phyloP scores from a whole-genome alignment of 306 rosid genomes.

The Dryas alaskensis region DNA sequence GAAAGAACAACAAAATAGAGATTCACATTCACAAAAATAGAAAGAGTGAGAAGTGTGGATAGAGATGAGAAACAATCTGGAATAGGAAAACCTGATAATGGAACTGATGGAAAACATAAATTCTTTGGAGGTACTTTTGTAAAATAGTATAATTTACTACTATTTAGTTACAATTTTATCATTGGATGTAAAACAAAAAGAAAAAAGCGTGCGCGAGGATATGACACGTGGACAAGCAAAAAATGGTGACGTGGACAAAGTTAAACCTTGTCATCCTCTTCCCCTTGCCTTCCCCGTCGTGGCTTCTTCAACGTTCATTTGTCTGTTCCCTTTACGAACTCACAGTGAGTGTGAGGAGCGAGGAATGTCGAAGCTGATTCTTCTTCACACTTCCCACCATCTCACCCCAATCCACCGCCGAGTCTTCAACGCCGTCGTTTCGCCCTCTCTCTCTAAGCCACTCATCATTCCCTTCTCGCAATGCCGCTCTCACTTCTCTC shows the following conservation, averaged over 20 bases:
- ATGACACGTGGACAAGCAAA: conserved; percentile 12
- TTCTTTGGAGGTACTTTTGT: too few relatives aligned
- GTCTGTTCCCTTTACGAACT: not conserved
- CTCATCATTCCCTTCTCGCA: conserved; percentile 13
- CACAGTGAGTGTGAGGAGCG: not conserved
- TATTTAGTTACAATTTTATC: too few relatives aligned
- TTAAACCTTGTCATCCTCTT: conserved; percentile 24
- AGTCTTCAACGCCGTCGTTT: conserved; percentile 13
- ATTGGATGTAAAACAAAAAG: not conserved
- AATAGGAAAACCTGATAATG: too few relatives aligned
- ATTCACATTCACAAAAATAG: too few relatives aligned
- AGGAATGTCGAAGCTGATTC: conserved; percentile 66
- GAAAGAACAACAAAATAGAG: too few relatives aligned
- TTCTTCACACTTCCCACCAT: conserved; percentile 43
- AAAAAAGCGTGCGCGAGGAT: not conserved
- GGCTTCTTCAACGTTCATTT: not conserved
- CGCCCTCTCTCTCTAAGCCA: conserved; percentile 16
- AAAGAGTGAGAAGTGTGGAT: too few relatives aligned
- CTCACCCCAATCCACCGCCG: conserved; percentile 31
- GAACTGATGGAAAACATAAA: too few relatives aligned
- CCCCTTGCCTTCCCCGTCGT: not conserved
- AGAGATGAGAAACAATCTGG: too few relatives aligned
- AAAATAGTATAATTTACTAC: too few relatives aligned
- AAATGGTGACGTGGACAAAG: conserved; percentile 39
- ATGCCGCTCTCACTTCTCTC: conserved; percentile 27